Evolutionary conservation across 768 basidiomycete genomes (phyloP).

Genomic region (Boletus subcaerulescens): DNA sequence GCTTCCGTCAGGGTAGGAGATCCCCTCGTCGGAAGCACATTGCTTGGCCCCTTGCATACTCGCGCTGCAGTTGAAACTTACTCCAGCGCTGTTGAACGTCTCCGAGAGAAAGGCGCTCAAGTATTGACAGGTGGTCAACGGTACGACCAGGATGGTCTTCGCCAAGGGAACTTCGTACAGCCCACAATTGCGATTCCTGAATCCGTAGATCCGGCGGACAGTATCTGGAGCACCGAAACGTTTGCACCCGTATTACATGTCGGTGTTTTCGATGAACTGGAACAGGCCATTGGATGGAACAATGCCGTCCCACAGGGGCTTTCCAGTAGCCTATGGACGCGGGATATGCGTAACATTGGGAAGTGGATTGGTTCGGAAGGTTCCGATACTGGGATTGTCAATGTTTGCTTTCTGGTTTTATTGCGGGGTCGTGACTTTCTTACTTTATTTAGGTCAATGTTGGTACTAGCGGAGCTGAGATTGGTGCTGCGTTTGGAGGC

Average conservation of each 20-base stretch:
- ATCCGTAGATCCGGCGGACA: conserved; percentile 48
- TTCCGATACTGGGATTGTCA: conserved; percentile 89
- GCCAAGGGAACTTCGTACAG: conserved; percentile 82
- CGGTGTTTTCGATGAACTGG: conserved; percentile 80
- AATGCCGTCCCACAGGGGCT: conserved; percentile 90
- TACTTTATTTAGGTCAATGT: conserved; percentile 52
- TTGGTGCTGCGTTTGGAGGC: conserved; percentile 88
- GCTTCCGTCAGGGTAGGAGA: conserved; percentile 74
- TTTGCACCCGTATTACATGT: conserved; percentile 91
- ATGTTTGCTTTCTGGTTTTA: conserved; percentile 48
- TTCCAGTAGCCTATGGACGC: conserved; percentile 89
- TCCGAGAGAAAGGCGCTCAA: conserved; percentile 66
- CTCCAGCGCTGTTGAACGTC: conserved; percentile 53
- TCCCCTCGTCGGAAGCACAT: conserved; percentile 67
- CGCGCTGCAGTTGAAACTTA: conserved; percentile 66
- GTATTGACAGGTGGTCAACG: conserved; percentile 70
- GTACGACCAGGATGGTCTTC: conserved; percentile 49
- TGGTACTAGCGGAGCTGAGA: conserved; percentile 68
- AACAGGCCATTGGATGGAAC: conserved; percentile 87
- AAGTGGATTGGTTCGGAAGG: conserved; percentile 91
- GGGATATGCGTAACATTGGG: conserved; percentile 77
- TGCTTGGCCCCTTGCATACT: conserved; percentile 87
- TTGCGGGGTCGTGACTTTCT: not conserved
- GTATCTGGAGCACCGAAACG: conserved; percentile 75
- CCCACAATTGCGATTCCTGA: conserved; percentile 79